Percentiles rank a stretch among this genome's conserved stretches.
phyloP scores from a whole-genome alignment of 768 basidiomycete genomes.

The Mycena vitilis region DNA sequence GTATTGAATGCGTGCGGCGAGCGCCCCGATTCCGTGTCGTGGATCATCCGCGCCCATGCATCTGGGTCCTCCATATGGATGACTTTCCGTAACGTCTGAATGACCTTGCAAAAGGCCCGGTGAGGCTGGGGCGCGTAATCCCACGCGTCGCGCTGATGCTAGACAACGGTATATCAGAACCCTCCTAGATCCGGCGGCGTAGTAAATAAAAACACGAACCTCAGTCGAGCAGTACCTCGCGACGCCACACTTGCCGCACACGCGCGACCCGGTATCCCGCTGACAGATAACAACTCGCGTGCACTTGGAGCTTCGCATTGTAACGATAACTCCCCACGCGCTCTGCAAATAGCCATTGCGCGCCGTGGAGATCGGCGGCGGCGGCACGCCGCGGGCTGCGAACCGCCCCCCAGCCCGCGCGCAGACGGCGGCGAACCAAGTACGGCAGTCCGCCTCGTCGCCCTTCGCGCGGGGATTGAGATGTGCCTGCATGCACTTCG shows the following conservation, averaged over 20 bases:
- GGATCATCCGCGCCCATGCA: slow-evolving; percentile 2
- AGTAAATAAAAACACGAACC: not conserved
- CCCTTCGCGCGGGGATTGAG: not conserved
- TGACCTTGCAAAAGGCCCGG: not conserved
- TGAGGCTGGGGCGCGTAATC: not conserved
- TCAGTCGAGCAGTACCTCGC: slow-evolving; percentile 13
- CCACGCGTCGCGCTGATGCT: slow-evolving; percentile 17
- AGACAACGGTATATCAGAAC: too few species aligned
- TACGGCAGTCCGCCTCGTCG: not conserved
- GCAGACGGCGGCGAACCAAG: slow-evolving; percentile 15
- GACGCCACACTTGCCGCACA: slow-evolving; percentile 3
- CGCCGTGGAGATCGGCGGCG: not conserved
- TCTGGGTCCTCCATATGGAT: not conserved
- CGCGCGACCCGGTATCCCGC: not conserved
- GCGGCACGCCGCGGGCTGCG: not conserved
- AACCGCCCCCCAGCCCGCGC: not conserved
- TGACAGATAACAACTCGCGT: not conserved
- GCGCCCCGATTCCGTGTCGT: not conserved
- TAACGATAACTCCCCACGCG: not conserved
- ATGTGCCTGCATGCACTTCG: not conserved
- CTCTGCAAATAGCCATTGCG: not conserved
- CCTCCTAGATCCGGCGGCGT: too few species aligned
- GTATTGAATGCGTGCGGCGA: not conserved
- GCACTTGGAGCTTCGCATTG: slow-evolving; percentile 7
- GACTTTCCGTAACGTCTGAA: not conserved